Conservation (phyloP, 192 early-diverging fungal species). For the Gonapodya sp. region DNA sequence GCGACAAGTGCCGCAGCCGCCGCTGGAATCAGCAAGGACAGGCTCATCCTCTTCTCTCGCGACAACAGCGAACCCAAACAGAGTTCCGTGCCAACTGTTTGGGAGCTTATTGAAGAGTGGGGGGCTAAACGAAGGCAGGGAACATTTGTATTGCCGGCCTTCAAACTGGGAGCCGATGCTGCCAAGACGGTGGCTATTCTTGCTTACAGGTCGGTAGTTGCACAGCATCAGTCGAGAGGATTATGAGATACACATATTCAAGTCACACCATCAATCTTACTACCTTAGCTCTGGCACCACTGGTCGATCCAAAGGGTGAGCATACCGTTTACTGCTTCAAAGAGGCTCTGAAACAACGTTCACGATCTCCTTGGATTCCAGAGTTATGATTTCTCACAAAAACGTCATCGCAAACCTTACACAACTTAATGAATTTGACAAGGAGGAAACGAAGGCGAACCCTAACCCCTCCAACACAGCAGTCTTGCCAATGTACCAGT, state of each 20-base stretch:
- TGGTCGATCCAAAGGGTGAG: constrained; percentile 3
- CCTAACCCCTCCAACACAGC: neutral
- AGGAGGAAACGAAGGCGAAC: neutral
- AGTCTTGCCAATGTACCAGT: neutral
- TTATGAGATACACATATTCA: too few relatives aligned
- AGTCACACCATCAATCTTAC: too few relatives aligned
- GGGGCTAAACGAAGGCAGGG: neutral
- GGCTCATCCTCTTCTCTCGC: neutral
- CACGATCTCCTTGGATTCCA: neutral
- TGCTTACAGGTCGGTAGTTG: neutral
- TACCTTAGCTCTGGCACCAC: too few relatives aligned
- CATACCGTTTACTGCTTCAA: neutral
- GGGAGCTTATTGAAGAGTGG: neutral
- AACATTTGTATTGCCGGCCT: neutral
- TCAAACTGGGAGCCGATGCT: neutral
- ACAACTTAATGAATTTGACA: neutral
- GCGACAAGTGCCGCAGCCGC: neutral
- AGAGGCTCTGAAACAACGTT: neutral
- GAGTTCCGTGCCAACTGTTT: neutral
- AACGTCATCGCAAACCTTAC: neutral
- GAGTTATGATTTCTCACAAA: constrained; percentile 7
- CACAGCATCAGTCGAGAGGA: too few relatives aligned
- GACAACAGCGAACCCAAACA: neutral
- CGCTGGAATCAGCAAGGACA: neutral
- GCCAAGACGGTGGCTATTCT: neutral